Evolutionary conservation across 1,284 basidiomycete species (phyloP), one percentile per base, ranked within the genome.

Genomic region (Kalmanozyma brasiliensis): DNA sequence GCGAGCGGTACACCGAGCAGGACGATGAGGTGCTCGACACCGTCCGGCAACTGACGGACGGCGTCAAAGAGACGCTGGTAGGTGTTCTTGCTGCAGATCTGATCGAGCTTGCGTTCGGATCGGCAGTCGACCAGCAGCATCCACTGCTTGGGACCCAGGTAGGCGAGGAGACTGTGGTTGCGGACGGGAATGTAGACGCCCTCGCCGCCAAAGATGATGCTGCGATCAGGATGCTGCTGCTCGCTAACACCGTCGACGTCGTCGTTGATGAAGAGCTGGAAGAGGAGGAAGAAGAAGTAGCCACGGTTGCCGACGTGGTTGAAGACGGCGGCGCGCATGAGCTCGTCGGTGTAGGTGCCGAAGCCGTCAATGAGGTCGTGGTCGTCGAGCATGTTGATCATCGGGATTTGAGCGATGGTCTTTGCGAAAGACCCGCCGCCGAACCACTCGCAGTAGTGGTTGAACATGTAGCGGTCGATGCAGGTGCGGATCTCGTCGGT

Each of bases 391-490:
- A 87, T 87, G 80, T 86, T 86, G 53, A 83, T 57, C 94, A 97
- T 97, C 13, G 94, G 87, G 34, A 87, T 85, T 9, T 83, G 89
- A 53, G 91, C 89, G 82, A 96, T 97, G 5, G 94, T 93, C 52
- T 90, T 86, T 1, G 92, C 92, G 82, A 98, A 98, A 0, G 93
- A 93, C 8, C 94, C 94, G 43, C 88, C 88, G 58, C 93, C 87
- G 84, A 96, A 98, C 80, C 83, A 84, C 36, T 79, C 71, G 51
- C 71, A 77, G 83, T 97, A 98, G 80, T 96, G 93, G 73, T 90
- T 91, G 86, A 85, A 85, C 61, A 84, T 84, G 82, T 85, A 87
- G 43, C 93, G 87, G 79, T 98, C 94, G 51, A 98, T 88, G n/a
- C 91, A 90, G 7, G 85, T 78, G 40, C 74, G 70, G 51, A 98